Base-by-base conservation (phyloP, 2,329 filamentous ascomycete species). In the Tetracladium maxilliforme region DNA sequence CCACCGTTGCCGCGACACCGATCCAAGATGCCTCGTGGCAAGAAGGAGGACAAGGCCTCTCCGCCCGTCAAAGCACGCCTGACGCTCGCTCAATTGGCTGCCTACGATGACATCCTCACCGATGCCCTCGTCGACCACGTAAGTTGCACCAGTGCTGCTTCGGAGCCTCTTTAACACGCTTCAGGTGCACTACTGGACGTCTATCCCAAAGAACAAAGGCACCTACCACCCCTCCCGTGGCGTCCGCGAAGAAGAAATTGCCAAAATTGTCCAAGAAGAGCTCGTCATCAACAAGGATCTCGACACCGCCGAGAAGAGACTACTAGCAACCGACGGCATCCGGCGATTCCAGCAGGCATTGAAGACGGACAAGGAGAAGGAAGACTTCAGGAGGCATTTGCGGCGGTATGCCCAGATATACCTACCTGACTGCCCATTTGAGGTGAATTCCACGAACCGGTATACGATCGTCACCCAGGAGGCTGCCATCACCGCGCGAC, bases 111-210 rank as follows among this genome's bases (percentile, higher is more conserved):
- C 52, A 75, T 95, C 36, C 62, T 92, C 33, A 98, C 90, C 6
- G 90, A 98, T 64, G 80, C 82, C 38, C 71, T 98, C 26, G 75
- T 98, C 32, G 90, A 98, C 53, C 83, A 87, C 56, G 87, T 94
- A 66, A 54, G 79, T 65, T 22, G n/a, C n/a, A n/a, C 10, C 21
- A 21, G 26, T 24, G 22, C 15, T 12, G 14, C 19, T 14, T 11
- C 12, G 15, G 22, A 24, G 24, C 25, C 25, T 26, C 27, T 26
- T 19, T 19, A 26, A 33, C 38, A 24, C 21, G 18, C 22, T 14
- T 22, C 37, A 94, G 87, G 77, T 83, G 7, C 94, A 81, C 52
- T 98, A 90, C 59, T 95, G 90, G 87, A 87, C 87, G 6, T 80
- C 70, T 4, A 93, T 94, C 30, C 86, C 87, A 35, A 98, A 98